phyloP scores from a whole-genome alignment of 2,329 filamentous ascomycete species.

The Fusarium nanum region DNA sequence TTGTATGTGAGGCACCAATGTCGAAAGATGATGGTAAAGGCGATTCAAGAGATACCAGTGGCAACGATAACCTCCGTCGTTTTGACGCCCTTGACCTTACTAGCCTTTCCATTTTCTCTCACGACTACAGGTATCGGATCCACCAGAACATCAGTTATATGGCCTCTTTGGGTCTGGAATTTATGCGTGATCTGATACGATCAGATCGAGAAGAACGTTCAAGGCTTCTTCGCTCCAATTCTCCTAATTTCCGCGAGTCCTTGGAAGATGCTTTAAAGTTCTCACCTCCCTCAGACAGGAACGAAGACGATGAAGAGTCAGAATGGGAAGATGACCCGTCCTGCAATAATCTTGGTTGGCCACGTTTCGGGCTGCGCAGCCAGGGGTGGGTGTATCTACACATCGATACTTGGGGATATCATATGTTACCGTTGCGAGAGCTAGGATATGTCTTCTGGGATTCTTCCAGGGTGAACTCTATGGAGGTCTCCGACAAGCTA shows the following conservation, averaged over 20 bases:
- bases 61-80: accelerated
- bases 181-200: not conserved
- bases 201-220: not conserved
- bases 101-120: not conserved
- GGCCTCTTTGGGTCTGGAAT: not conserved
- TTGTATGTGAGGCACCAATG: not conserved
- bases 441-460: not conserved
- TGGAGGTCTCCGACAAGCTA: too few relatives aligned
- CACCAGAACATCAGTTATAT: not conserved
- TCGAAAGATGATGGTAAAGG: too few relatives aligned
- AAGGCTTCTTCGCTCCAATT: not conserved
- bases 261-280: not conserved
- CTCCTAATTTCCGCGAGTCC: not conserved
- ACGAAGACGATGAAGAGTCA: not conserved
- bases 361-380: too few relatives aligned
- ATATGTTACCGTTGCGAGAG: not conserved
- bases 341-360: not conserved
- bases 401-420: not conserved
- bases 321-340: not conserved
- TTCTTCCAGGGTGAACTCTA: not conserved
- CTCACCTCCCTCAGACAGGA: too few relatives aligned
- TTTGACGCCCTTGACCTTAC: not conserved
- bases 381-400: too few relatives aligned
- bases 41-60: not conserved
- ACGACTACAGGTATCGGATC: accelerated